phyloP scores from a whole-genome alignment of 2,329 filamentous ascomycete genomes.

The Acarospora socialis region DNA sequence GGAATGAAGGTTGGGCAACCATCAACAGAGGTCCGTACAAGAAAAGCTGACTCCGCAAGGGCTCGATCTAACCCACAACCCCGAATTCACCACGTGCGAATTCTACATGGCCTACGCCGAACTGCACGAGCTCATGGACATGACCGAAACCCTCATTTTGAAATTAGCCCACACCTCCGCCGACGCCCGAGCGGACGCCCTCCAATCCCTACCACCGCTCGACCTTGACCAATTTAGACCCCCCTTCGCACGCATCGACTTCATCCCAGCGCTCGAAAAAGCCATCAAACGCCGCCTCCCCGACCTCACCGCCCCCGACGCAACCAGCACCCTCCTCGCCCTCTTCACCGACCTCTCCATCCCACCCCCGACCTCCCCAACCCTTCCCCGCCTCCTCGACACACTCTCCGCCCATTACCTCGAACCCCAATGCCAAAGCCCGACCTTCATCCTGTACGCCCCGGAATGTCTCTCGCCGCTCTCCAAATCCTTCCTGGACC shows the following conservation, averaged over 20 bases:
- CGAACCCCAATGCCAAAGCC: constrained; percentile 57
- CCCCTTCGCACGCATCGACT: constrained; percentile 55
- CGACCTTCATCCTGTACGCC: constrained; percentile 79
- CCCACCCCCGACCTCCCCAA: constrained; percentile 37
- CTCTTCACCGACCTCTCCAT: constrained; percentile 40
- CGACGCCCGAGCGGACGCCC: constrained; percentile 31
- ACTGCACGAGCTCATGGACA: constrained; percentile 56
- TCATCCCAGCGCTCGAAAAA: constrained; percentile 64
- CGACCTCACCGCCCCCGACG: constrained; percentile 40
- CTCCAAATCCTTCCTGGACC: constrained; percentile 69
- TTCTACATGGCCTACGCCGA: constrained; percentile 83
- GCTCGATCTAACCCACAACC: constrained; percentile 81
- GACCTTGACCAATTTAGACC: constrained; percentile 43
- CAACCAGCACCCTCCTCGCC: constrained; percentile 42
- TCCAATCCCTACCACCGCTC: constrained; percentile 36
- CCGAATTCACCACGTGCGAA: constrained; percentile 94
- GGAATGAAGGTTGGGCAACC: constrained; percentile 59
- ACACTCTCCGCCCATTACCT: constrained; percentile 61
- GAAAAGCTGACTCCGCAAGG: constrained; percentile 22
- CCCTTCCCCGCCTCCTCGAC: constrained; percentile 62
- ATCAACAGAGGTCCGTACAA: constrained; percentile 2
- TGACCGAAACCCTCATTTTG: constrained; percentile 58
- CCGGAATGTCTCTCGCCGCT: constrained; percentile 84
- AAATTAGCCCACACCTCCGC: constrained; percentile 42
- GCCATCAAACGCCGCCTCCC: constrained; percentile 53